These are phyloP conservation scores for Betula pendula DNA, from an alignment of 306 rosid species.

Conservation along the genomic window DNA sequence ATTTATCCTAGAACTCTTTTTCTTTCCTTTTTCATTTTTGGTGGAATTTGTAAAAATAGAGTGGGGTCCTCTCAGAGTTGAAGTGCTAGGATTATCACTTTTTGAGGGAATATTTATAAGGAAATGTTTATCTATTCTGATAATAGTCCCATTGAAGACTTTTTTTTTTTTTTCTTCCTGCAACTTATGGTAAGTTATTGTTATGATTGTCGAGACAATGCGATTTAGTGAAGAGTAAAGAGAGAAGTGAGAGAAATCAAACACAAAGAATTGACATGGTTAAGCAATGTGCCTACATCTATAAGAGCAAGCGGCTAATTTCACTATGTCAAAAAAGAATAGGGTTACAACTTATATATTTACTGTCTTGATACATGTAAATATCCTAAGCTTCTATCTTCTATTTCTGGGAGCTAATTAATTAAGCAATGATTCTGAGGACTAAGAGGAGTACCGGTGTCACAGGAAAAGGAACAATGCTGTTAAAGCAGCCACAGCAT, in stretches of 20 bases:
- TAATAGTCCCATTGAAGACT: background rate
- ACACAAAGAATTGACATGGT: too few relatives aligned
- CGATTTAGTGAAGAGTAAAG: too few relatives aligned
- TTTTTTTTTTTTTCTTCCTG: background rate
- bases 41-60: background rate
- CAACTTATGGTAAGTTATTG: too few relatives aligned
- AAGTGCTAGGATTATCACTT: background rate
- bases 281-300: too few relatives aligned
- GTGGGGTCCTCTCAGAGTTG: background rate
- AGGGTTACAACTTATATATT: too few relatives aligned
- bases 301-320: too few relatives aligned
- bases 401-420: background rate
- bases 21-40: background rate
- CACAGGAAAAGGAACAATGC: constrained; percentile 53
- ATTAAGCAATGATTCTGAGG: constrained; percentile 16
- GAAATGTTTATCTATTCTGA: background rate
- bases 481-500: constrained; percentile 57
- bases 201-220: too few relatives aligned
- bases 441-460: constrained; percentile 36
- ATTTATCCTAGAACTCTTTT: background rate
- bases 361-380: constrained; percentile 4
- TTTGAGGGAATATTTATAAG: background rate
- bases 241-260: too few relatives aligned
- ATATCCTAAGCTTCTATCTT: background rate
- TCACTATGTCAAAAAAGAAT: too few relatives aligned